These are phyloP conservation scores for Eucommia ulmoides DNA, from an alignment of 257 asterid genomes.

Conservation along the genomic window DNA sequence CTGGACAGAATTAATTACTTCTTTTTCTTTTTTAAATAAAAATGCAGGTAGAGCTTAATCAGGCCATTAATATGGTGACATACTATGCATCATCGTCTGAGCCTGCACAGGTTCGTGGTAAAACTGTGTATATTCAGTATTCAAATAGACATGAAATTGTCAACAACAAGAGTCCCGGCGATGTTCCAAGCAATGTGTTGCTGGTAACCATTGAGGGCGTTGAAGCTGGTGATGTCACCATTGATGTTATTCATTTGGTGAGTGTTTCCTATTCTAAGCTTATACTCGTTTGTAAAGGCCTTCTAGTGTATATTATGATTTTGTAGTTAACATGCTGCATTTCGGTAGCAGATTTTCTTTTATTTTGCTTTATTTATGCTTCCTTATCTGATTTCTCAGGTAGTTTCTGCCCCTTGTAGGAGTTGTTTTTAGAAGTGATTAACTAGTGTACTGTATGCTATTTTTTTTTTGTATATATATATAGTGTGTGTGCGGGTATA, in stretches of 20 bases:
- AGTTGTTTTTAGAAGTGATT: not conserved
- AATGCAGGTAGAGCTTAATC: slow-evolving; percentile 68
- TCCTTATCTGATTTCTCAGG: not conserved
- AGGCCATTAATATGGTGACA: slow-evolving; percentile 74
- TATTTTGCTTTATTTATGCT: not conserved
- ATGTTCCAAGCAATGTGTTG: slow-evolving; percentile 76
- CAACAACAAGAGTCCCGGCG: slow-evolving; percentile 71
- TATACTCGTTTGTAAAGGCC: not conserved
- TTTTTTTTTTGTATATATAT: no score
- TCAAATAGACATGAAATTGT: slow-evolving; percentile 84
- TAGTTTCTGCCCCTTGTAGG: not conserved
- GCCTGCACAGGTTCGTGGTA: slow-evolving; percentile 79
- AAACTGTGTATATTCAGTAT: slow-evolving; percentile 71
- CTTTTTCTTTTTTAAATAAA: slow-evolving; percentile 2
- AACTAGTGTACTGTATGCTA: no score
- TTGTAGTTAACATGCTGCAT: not conserved
- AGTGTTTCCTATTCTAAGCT: slow-evolving; percentile 7
- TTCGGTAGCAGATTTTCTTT: not conserved
- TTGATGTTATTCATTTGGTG: slow-evolving; percentile 84
- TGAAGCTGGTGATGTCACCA: slow-evolving; percentile 81
- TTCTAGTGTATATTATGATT: not conserved
- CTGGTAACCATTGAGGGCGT: slow-evolving; percentile 79
- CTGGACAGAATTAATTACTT: not conserved
- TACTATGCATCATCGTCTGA: slow-evolving; percentile 76
- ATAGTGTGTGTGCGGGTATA: no score